Percentiles rank a stretch among this genome's conserved stretches.
Conservation (phyloP, 805 yeast genomes). For the Suhomyces tanzawaensis region DNA sequence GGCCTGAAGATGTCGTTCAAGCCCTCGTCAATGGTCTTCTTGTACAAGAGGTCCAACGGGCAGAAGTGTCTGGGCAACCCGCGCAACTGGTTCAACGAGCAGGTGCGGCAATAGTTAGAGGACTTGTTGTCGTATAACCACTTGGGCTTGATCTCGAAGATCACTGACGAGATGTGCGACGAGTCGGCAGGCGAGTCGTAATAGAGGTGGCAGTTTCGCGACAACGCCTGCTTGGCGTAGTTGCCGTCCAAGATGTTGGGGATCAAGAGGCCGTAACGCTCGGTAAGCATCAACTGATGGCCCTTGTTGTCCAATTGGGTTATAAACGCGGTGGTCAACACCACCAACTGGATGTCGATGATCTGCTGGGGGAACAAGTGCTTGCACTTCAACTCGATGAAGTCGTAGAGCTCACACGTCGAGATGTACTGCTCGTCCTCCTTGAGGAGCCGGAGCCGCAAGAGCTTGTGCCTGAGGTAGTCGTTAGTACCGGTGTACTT, state of each 20-base stretch:
- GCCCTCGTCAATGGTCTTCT: slow-evolving; percentile 32
- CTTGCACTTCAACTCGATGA: slow-evolving; percentile 34
- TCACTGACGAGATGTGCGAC: slow-evolving; percentile 12
- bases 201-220: slow-evolving; percentile 37
- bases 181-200: slow-evolving; percentile 9
- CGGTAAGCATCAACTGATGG: slow-evolving; percentile 32
- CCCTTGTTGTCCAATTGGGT: slow-evolving; percentile 25
- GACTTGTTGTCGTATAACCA: slow-evolving; percentile 51
- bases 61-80: slow-evolving; percentile 42
- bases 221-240: slow-evolving; percentile 24
- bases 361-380: slow-evolving; percentile 29
- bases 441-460: slow-evolving; percentile 37
- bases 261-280: slow-evolving; percentile 42
- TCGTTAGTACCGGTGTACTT: slow-evolving; percentile 36
- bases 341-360: slow-evolving; percentile 32
- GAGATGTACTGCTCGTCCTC: slow-evolving; percentile 34
- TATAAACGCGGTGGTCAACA: slow-evolving; percentile 29
- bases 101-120: slow-evolving; percentile 53
- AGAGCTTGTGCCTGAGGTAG: slow-evolving; percentile 32
- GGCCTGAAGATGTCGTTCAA: slow-evolving; percentile 27
- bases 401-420: slow-evolving; percentile 41
- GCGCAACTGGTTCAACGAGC: slow-evolving; percentile 46
- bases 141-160: slow-evolving; percentile 59
- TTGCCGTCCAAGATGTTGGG: slow-evolving; percentile 40
- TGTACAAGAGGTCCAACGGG: slow-evolving; percentile 42